These are phyloP conservation scores for Hansenula sp. DNA, from an alignment of 1,139 yeast genomes.

Conservation along the genomic window DNA sequence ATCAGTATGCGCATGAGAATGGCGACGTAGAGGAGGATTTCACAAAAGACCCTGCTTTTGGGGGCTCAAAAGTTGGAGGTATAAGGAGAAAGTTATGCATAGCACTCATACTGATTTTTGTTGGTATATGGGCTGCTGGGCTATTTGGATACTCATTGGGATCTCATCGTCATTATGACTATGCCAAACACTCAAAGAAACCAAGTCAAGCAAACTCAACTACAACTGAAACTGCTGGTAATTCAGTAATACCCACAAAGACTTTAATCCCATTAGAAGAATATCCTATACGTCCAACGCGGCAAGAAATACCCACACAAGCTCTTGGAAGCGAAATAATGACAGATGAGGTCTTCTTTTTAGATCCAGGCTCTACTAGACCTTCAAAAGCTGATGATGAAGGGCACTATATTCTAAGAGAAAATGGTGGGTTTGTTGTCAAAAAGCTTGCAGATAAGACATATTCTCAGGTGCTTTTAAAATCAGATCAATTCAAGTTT, in stretches of 20 bases:
- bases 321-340: slow-evolving; percentile 1
- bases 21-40: slow-evolving; percentile 1
- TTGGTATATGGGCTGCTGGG: not conserved
- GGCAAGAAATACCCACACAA: slow-evolving; percentile 11
- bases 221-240: not conserved
- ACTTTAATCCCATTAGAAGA: slow-evolving; percentile 6
- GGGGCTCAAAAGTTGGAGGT: not conserved
- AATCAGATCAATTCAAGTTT: slow-evolving; percentile 18
- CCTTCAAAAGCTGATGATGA: slow-evolving; percentile 26
- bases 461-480: slow-evolving; percentile 15
- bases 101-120: not conserved
- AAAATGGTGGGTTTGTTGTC: slow-evolving; percentile 12
- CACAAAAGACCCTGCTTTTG: not conserved
- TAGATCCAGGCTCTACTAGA: slow-evolving; percentile 21
- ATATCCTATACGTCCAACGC: slow-evolving; percentile 7
- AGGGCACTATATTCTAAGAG: slow-evolving; percentile 25
- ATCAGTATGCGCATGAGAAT: no score
- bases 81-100: not conserved
- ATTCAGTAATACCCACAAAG: not conserved
- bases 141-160: slow-evolving; percentile 1
- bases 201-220: not conserved
- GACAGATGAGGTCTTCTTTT: slow-evolving; percentile 21
- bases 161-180: not conserved
- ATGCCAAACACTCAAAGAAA: not conserved
- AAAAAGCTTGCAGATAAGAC: slow-evolving; percentile 24